Conservation (phyloP, 768 basidiomycete species). For the Suillus paluster region DNA sequence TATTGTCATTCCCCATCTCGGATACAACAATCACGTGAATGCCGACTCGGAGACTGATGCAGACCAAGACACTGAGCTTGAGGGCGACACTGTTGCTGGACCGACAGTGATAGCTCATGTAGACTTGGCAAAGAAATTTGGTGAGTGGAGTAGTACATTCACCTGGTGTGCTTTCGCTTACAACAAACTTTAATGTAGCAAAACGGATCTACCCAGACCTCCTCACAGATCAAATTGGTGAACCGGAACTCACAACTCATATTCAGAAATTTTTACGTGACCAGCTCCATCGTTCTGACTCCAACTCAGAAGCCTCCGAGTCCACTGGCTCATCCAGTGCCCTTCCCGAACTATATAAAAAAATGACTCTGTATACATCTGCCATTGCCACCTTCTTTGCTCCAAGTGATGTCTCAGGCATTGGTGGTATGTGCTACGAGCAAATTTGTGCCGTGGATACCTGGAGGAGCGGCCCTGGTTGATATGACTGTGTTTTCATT, state of each 20-base stretch:
- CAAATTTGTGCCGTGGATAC: conserved; percentile 24
- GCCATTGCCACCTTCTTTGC: conserved; percentile 13
- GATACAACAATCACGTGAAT: no score
- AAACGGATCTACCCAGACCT: no score
- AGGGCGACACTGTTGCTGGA: conserved; percentile 1
- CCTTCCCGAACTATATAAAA: conserved; percentile 15
- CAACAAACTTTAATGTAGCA: no score
- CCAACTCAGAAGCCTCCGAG: conserved; percentile 6
- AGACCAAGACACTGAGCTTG: no score
- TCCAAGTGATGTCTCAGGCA: conserved; percentile 12
- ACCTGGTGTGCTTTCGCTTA: no score
- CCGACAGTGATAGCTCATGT: conserved; percentile 15
- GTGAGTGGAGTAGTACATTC: no score
- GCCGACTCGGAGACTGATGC: no score
- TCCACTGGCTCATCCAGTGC: no score
- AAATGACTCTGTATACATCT: conserved; percentile 3
- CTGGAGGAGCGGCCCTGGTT: conserved; percentile 31
- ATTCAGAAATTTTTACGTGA: conserved; percentile 8
- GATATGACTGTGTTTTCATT: conserved; percentile 36
- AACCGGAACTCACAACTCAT: not conserved
- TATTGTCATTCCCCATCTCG: no score
- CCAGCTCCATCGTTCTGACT: conserved; percentile 7
- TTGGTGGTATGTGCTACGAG: conserved; percentile 31
- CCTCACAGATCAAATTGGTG: not conserved
- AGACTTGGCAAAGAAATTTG: conserved; percentile 11